Conservation (phyloP, 2,329 filamentous ascomycete genomes). For the Raffaelea deltoideospora region DNA sequence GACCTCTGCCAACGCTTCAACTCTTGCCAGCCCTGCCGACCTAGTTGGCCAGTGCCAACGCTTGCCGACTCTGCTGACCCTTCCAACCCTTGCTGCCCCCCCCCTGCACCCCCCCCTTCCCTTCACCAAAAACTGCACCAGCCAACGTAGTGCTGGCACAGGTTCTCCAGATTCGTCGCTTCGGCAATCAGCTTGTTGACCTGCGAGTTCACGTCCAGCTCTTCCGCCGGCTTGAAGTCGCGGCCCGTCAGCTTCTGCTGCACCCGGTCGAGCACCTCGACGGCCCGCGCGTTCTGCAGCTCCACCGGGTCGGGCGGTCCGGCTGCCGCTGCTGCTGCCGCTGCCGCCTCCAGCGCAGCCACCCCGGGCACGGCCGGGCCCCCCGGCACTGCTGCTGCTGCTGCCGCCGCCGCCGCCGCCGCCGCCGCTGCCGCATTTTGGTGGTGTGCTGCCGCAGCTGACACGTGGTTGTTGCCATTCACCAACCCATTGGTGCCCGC, state of each 20-base stretch:
- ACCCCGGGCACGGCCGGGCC: neutral
- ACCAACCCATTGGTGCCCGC: too few relatives aligned
- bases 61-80: too few relatives aligned
- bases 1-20: too few relatives aligned
- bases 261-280: slow-evolving; percentile 83
- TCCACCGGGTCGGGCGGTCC: slow-evolving; percentile 39
- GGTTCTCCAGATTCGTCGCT: slow-evolving; percentile 90
- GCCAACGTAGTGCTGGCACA: slow-evolving; percentile 97
- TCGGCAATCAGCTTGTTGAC: slow-evolving; percentile 91
- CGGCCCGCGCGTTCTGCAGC: slow-evolving; percentile 79
- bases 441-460: neutral
- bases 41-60: too few relatives aligned
- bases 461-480: neutral
- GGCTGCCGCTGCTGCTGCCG: neutral
- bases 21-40: too few relatives aligned
- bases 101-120: too few relatives aligned
- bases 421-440: too few relatives aligned
- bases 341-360: neutral
- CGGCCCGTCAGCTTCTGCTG: slow-evolving; percentile 90
- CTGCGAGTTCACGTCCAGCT: slow-evolving; percentile 72
- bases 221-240: slow-evolving; percentile 77
- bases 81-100: too few relatives aligned
- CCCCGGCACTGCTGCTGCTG: neutral
- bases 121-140: slow-evolving; percentile 99
- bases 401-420: neutral